A percentile compares a stretch with the other conserved stretches of the same genome.
phyloP scores from a whole-genome alignment of 2,329 filamentous ascomycete species.

The Capronia epimyces region DNA sequence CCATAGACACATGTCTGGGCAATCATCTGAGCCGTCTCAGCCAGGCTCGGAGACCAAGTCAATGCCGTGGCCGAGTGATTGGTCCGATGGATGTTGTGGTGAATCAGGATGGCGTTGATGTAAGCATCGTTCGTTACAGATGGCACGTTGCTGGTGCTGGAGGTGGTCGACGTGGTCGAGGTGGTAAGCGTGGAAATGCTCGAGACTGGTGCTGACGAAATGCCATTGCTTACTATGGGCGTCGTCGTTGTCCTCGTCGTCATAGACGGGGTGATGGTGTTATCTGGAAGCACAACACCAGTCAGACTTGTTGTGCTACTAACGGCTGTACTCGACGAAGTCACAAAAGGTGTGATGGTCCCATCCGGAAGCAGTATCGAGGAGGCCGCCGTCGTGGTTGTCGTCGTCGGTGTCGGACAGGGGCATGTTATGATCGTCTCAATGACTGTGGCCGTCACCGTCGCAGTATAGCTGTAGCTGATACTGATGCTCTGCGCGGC shows the following conservation, averaged over 20 bases:
- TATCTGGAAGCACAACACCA: slow-evolving; percentile 2
- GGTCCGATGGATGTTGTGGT: slow-evolving; percentile 79
- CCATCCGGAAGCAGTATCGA: slow-evolving; percentile 6
- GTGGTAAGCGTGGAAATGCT: slow-evolving; percentile 1
- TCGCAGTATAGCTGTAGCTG: slow-evolving; percentile 17
- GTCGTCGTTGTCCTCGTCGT: neutral
- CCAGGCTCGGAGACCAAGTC: slow-evolving; percentile 60
- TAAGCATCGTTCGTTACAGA: slow-evolving; percentile 21
- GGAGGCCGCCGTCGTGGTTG: neutral
- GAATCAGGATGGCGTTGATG: slow-evolving; percentile 45
- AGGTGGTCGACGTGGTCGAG: slow-evolving; percentile 3
- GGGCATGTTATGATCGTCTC: slow-evolving; percentile 19
- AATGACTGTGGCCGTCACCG: slow-evolving; percentile 13
- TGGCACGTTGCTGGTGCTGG: slow-evolving; percentile 6
- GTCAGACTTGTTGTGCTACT: slow-evolving; percentile 2
- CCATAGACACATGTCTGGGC: slow-evolving; percentile 64
- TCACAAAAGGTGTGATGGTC: slow-evolving; percentile 1
- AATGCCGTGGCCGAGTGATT: slow-evolving; percentile 69
- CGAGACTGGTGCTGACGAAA: neutral
- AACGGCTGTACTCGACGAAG: neutral
- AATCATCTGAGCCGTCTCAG: slow-evolving; percentile 56
- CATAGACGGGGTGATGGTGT: neutral
- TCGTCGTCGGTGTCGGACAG: slow-evolving; percentile 5
- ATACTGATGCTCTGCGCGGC: slow-evolving; percentile 11
- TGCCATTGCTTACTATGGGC: neutral